A percentile compares a stretch with the other conserved stretches of the same genome.
phyloP scores from a whole-genome alignment of 2,329 filamentous ascomycete species.

The Exophiala dermatitidis region DNA sequence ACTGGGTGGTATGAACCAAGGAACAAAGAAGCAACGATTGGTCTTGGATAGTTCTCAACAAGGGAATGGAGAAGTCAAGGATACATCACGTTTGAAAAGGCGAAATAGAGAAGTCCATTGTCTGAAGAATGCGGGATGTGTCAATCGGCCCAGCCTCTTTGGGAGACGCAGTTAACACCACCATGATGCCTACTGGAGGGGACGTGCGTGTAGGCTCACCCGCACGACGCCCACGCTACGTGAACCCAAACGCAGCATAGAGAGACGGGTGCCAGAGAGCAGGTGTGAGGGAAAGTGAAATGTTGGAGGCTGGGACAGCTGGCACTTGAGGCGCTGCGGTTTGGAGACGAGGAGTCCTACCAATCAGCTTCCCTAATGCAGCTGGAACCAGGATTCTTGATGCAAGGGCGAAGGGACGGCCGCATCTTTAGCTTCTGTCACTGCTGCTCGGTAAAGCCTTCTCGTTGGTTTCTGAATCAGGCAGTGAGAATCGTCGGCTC shows the following conservation, averaged over 20 bases:
- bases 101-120: slow-evolving; percentile 16
- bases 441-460: not conserved
- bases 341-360: slow-evolving; percentile 5
- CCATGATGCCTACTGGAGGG: not conserved
- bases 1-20: slow-evolving; percentile 24
- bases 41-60: slow-evolving; percentile 24
- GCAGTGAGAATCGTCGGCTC: not conserved
- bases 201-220: not conserved
- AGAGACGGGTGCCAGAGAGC: slow-evolving; percentile 13
- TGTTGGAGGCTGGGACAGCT: slow-evolving; percentile 23
- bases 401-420: slow-evolving; percentile 22
- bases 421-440: slow-evolving; percentile 16
- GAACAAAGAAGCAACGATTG: slow-evolving; percentile 23
- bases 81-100: slow-evolving; percentile 26
- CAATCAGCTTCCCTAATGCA: slow-evolving; percentile 18
- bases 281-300: slow-evolving; percentile 21
- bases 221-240: not conserved
- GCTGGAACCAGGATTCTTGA: slow-evolving; percentile 19
- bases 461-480: slow-evolving; percentile 7
- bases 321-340: slow-evolving; percentile 16
- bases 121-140: slow-evolving; percentile 18
- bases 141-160: slow-evolving; percentile 11
- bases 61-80: slow-evolving; percentile 22
- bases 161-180: slow-evolving; percentile 4
- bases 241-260: not conserved